A percentile compares a stretch with the other conserved stretches of the same genome.
Evolutionary conservation across 352 stramenopile species (phyloP).

Genomic region (Pythium myriotylum): DNA sequence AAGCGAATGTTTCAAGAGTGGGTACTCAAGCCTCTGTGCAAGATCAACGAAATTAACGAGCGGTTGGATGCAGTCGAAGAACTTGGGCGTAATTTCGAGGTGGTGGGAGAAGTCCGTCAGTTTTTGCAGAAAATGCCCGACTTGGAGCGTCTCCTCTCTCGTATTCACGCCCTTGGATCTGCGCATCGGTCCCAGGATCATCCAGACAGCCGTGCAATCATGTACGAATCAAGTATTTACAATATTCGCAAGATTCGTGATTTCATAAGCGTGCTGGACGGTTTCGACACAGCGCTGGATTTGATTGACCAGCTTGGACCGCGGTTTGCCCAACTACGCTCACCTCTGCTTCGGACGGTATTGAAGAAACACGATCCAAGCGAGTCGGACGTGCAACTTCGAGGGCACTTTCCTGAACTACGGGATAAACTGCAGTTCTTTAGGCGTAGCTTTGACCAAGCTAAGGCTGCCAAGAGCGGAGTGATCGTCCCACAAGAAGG

Average conservation of each 20-base stretch:
- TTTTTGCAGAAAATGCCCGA: conserved; percentile 93
- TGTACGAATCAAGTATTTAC: conserved; percentile 98
- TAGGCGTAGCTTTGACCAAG: conserved; percentile 96
- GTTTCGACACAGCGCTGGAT: conserved; percentile 82
- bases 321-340: conserved; percentile 58
- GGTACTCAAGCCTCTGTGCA: conserved; percentile 96
- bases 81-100: conserved; percentile 73
- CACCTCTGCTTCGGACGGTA: conserved; percentile 56
- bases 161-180: conserved; percentile 96
- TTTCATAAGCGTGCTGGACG: conserved; percentile 90
- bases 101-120: conserved; percentile 81
- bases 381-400: background rate
- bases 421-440: conserved; percentile 94
- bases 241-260: conserved; percentile 97
- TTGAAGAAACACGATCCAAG: conserved; percentile 42
- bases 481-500: conserved; percentile 94
- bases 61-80: conserved; percentile 97
- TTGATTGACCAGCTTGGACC: conserved; percentile 85
- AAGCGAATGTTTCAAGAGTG: conserved; percentile 95
- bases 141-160: conserved; percentile 95
- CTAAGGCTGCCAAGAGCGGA: conserved; percentile 87
- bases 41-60: conserved; percentile 93
- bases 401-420: conserved; percentile 91
- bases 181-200: conserved; percentile 85
- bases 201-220: conserved; percentile 95